Percentiles rank a stretch among this genome's conserved stretches.
These are phyloP conservation scores for Apiospora hydei DNA, from an alignment of 2,329 filamentous ascomycete genomes.

Conservation along the genomic window DNA sequence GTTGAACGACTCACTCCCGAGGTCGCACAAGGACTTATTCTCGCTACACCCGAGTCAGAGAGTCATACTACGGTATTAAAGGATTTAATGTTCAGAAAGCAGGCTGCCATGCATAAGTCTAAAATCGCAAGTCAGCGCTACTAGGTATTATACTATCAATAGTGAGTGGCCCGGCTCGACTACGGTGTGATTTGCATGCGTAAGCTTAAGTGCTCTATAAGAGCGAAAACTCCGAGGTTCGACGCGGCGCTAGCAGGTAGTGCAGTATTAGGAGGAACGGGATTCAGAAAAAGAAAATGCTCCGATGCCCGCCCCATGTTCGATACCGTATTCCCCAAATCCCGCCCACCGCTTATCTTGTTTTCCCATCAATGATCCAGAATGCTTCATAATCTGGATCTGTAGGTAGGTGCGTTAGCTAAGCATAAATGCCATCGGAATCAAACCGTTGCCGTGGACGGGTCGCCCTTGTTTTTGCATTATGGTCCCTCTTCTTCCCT, in stretches of 20 bases:
- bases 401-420: not conserved
- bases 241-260: not conserved
- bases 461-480: not conserved
- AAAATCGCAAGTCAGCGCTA: not conserved
- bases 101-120: not conserved
- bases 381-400: conserved; percentile 1
- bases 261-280: not conserved
- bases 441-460: not conserved
- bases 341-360: conserved; percentile 1
- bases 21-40: not conserved
- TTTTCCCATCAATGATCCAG: not conserved
- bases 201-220: not conserved
- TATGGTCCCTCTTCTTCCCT: not conserved
- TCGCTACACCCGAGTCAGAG: not conserved
- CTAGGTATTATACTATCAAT: not conserved
- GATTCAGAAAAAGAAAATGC: not conserved
- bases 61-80: not conserved
- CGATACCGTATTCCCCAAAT: not conserved
- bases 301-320: not conserved
- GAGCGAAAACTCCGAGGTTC: not conserved
- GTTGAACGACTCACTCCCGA: not conserved
- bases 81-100: not conserved
- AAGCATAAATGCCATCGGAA: conserved; percentile 14
- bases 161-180: not conserved
- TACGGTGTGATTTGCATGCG: conserved; percentile 4